Conservation (phyloP, 805 yeast species). For the Schizosaccharomyces cryophilus region DNA sequence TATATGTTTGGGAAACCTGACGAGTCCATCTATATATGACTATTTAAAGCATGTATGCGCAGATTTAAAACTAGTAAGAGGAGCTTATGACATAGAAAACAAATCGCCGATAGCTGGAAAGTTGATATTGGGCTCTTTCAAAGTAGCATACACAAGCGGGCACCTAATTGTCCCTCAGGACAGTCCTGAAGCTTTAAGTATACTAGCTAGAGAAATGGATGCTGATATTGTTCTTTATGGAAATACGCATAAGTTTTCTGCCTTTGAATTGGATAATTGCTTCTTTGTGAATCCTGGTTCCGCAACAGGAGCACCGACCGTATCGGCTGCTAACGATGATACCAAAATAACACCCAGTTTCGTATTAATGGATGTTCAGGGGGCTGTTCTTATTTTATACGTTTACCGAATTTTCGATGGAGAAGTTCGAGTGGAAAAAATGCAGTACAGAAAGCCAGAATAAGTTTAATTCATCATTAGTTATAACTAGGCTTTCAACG, state of each 20-base stretch:
- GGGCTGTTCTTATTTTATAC: conserved; percentile 50
- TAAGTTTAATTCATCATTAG: background rate
- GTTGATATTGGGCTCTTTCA: conserved; percentile 42
- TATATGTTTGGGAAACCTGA: conserved; percentile 61
- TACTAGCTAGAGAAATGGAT: conserved; percentile 70
- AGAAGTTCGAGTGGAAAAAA: conserved; percentile 78
- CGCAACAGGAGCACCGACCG: conserved; percentile 71
- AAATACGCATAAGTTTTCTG: conserved; percentile 79
- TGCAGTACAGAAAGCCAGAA: conserved; percentile 31
- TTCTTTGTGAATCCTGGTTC: conserved; percentile 93
- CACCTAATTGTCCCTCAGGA: conserved; percentile 59
- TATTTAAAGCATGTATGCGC: conserved; percentile 47
- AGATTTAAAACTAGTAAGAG: conserved; percentile 51
- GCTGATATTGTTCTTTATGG: conserved; percentile 85
- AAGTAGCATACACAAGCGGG: conserved; percentile 70
- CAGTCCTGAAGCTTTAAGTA: conserved; percentile 63
- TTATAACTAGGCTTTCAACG: background rate
- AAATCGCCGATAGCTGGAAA: conserved; percentile 35
- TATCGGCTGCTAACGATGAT: conserved; percentile 34
- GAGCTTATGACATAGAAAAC: conserved; percentile 40
- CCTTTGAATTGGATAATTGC: conserved; percentile 75
- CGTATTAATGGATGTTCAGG: conserved; percentile 70
- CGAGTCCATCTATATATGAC: conserved; percentile 34
- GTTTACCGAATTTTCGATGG: conserved; percentile 60
- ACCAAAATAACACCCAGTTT: conserved; percentile 52